Percentiles rank a stretch among this genome's conserved stretches.
Conservation (phyloP, 2,329 filamentous ascomycete species). For the Colletotrichum sp. region DNA sequence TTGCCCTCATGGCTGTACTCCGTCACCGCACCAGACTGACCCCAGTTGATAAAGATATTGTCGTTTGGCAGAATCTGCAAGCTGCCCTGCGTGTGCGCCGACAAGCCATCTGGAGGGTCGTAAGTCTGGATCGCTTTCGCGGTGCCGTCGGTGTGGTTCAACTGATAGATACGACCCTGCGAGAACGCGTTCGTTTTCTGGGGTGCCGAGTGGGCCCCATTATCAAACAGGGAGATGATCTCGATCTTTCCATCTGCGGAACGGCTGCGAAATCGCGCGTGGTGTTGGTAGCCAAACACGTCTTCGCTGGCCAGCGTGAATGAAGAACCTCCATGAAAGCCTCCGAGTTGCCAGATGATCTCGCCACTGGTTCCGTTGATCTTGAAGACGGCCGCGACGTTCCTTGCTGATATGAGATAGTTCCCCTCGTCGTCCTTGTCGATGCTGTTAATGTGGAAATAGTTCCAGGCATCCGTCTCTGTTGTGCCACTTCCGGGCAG, state of each 20-base stretch:
- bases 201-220: background rate
- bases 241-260: background rate
- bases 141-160: background rate
- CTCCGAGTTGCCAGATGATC: slow-evolving; percentile 60
- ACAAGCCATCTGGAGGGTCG: background rate
- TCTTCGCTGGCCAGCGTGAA: background rate
- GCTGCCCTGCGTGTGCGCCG: background rate
- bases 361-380: slow-evolving; percentile 51
- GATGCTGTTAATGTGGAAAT: slow-evolving; percentile 37
- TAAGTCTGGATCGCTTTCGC: background rate
- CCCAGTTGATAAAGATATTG: background rate
- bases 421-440: slow-evolving; percentile 39
- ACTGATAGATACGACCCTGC: background rate
- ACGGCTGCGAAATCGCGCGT: background rate
- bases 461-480: slow-evolving; percentile 41
- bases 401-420: slow-evolving; percentile 29
- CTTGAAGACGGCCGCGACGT: slow-evolving; percentile 46
- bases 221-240: background rate
- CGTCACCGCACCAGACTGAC: background rate
- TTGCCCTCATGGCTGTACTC: background rate
- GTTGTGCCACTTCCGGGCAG: background rate
- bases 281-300: background rate
- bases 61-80: background rate
- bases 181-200: background rate
- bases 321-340: slow-evolving; percentile 24